These are phyloP conservation scores for Chaetomiaceae sp. DNA, from an alignment of 2,329 filamentous ascomycete genomes.

Conservation along the genomic window DNA sequence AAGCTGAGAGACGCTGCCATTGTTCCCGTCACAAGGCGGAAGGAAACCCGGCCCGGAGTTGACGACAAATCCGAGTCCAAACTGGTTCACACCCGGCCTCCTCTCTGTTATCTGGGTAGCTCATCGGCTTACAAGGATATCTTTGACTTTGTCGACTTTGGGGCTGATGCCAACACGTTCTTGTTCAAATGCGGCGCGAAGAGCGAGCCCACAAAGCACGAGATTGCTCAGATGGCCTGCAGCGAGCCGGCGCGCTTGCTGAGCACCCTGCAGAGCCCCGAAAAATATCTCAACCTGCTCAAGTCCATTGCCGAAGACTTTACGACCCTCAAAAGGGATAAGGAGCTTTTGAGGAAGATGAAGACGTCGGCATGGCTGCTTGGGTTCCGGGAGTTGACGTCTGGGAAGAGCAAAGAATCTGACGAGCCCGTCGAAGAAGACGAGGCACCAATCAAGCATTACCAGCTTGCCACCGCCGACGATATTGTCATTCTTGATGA, in stretches of 20 bases:
- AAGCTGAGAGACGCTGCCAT: constrained; percentile 62
- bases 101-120: constrained; percentile 73
- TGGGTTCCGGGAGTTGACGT: constrained; percentile 69
- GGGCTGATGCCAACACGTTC: constrained; percentile 80
- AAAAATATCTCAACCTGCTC: constrained; percentile 82
- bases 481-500: constrained; percentile 81
- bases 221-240: constrained; percentile 80
- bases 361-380: constrained; percentile 71
- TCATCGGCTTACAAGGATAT: constrained; percentile 73
- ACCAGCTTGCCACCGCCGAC: constrained; percentile 66
- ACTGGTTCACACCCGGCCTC: constrained; percentile 59
- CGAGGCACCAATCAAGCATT: constrained; percentile 65
- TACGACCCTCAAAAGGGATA: constrained; percentile 68
- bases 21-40: constrained; percentile 55
- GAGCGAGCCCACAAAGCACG: constrained; percentile 78
- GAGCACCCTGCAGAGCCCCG: constrained; percentile 69
- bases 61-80: constrained; percentile 39
- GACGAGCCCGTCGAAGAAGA: constrained; percentile 58
- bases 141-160: constrained; percentile 96
- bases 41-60: constrained; percentile 29
- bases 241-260: constrained; percentile 78
- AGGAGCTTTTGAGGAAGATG: constrained; percentile 71
- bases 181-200: constrained; percentile 85
- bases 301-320: constrained; percentile 74
- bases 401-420: constrained; percentile 42